Evolutionary conservation across 805 yeast species (phyloP), one percentile per base, ranked within the genome.

Genomic region (Myxozyma kluyveri): DNA sequence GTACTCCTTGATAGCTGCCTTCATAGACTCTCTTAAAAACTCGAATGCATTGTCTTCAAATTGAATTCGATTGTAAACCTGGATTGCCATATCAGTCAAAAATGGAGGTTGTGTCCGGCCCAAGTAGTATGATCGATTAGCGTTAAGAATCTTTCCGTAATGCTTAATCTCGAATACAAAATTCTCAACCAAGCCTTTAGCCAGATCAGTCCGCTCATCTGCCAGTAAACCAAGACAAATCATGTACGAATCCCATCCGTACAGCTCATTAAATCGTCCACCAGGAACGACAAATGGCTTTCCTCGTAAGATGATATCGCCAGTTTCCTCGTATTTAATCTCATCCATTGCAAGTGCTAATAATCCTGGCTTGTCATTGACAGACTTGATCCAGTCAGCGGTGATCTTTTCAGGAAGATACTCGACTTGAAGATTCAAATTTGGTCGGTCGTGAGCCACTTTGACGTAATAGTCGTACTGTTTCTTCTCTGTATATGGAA

Each of bases 181-280:
- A 69, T 91, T 90, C 66, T 85, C 90, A 10, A 90, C 87, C 91
- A 91, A 88, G 0, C 95, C 96, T 61, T 83, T 75, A 6, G 96
- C 91, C 31, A 90, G 75, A 37, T 83, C 86, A 19, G 81, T 68
- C 45, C 81, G 75, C 37, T 77, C 79, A 63, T 86, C 85, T 24
- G 79, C 76, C 23, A 93, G 67, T 38, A 93, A 74, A 1, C 98
- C 99, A 22, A 89, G 69, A 0, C 93, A 80, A 65, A 84, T 89
- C 84, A 93, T 86, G 65, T 93, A 91, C 1, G 96, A 88, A 68
- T 91, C 99, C 99, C 99, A 91, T 14, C 98, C 99, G 65, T 93
- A 91, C 52, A 89, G 77, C 70, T 91, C 99, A 71, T 93, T 93
- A 70, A 91, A 91, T 58, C 99, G 75, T 21, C 99, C 98, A 17